Percentiles rank a stretch among this genome's conserved stretches.
Conservation (phyloP, 2,329 filamentous ascomycete genomes). For the Verticillium klebahnii region DNA sequence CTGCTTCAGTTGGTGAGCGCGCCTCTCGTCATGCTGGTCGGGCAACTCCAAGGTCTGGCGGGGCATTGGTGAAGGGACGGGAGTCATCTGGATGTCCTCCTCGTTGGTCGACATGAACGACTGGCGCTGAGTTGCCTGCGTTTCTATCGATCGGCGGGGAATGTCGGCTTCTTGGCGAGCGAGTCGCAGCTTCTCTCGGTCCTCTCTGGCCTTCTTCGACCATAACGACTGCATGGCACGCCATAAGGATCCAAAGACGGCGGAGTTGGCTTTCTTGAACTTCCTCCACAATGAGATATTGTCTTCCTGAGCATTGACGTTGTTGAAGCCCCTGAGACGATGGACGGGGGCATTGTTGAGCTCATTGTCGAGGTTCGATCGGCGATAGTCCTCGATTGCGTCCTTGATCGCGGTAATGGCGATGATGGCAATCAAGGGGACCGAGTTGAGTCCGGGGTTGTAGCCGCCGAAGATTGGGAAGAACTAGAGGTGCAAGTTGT, state of each 20-base stretch:
- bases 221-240: conserved; percentile 40
- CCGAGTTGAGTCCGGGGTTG: conserved; percentile 85
- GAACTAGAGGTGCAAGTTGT: conserved; percentile 53
- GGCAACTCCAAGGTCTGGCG: conserved; percentile 31
- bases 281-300: conserved; percentile 80
- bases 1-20: conserved; percentile 33
- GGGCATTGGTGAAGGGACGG: conserved; percentile 76
- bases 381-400: conserved; percentile 88
- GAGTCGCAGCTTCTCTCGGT: conserved; percentile 44
- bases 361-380: conserved; percentile 86
- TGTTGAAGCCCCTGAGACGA: conserved; percentile 80
- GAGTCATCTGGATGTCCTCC: conserved; percentile 91
- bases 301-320: conserved; percentile 89
- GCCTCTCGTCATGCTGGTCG: conserved; percentile 26
- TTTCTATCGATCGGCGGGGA: conserved; percentile 59
- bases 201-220: conserved; percentile 45
- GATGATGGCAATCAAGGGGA: conserved; percentile 90
- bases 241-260: conserved; percentile 50
- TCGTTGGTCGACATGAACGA: conserved; percentile 50
- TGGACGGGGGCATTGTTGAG: conserved; percentile 96
- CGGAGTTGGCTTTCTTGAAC: conserved; percentile 83
- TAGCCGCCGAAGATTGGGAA: conserved; percentile 93
- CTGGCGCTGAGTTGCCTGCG: conserved; percentile 48
- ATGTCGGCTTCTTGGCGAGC: conserved; percentile 26
- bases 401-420: conserved; percentile 88